Percentiles rank a stretch among this genome's conserved stretches.
Evolutionary conservation across 495 filamentous ascomycete genomes (phyloP).

Genomic region (Thermothielavioides terrestris): DNA sequence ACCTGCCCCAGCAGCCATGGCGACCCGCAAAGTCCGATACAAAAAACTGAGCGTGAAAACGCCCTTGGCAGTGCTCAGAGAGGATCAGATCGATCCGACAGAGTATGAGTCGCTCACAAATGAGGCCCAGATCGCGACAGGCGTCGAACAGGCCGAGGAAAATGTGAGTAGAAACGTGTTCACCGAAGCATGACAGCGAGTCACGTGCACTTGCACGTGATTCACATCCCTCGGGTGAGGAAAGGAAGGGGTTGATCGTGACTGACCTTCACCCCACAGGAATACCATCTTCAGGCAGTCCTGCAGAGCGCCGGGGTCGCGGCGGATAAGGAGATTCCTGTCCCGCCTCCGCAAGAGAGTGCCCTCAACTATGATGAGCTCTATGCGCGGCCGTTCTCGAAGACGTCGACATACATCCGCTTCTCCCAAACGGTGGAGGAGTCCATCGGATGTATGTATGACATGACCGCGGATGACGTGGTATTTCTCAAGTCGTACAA

Average conservation of each 20-base stretch:
- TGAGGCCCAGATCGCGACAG: constrained; percentile 74
- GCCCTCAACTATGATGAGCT: constrained; percentile 76
- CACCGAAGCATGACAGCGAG: constrained; percentile 28
- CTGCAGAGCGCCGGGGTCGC: constrained; percentile 67
- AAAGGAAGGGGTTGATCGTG: constrained; percentile 14
- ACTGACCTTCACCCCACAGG: constrained; percentile 48
- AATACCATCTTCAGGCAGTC: constrained; percentile 95
- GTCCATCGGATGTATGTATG: constrained; percentile 71
- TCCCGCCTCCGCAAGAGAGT: constrained; percentile 70
- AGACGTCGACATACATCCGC: constrained; percentile 89
- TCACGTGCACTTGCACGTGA: constrained; percentile 42
- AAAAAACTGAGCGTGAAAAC: constrained; percentile 90
- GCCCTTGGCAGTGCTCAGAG: constrained; percentile 72
- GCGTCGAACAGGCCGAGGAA: constrained; percentile 94
- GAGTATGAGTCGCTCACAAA: constrained; percentile 48
- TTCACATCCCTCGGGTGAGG: constrained; percentile 18
- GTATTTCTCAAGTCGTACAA: constrained; percentile 78
- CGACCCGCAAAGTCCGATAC: constrained; percentile 66
- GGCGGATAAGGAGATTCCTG: constrained; percentile 73
- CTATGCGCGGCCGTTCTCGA: constrained; percentile 67
- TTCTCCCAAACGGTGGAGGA: constrained; percentile 98
- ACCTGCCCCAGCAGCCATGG: constrained; percentile 47
- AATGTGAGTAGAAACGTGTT: constrained; percentile 63
- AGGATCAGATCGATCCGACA: constrained; percentile 78
- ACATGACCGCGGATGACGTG: constrained; percentile 86